Percentiles rank a stretch among this genome's conserved stretches.
Conservation (phyloP, 225 moss, liverwort and hornwort genomes). For the Marchantia paleacea region DNA sequence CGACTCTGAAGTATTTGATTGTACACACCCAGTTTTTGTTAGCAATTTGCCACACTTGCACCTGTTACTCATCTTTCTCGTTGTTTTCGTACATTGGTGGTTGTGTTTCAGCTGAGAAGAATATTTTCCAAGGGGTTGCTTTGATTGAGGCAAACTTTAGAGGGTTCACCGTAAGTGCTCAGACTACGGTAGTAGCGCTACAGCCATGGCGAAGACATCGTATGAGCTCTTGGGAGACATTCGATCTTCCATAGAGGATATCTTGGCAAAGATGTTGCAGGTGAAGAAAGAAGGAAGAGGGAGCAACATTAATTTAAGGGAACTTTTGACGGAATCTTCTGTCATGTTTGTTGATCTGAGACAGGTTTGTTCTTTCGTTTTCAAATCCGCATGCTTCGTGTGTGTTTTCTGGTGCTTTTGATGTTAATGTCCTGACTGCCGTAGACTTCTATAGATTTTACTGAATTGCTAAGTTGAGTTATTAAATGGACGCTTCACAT, state of each 20-base stretch:
- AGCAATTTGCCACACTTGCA: too few species aligned
- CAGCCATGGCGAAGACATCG: constrained; percentile 53
- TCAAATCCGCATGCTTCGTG: neutral
- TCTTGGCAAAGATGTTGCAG: constrained; percentile 79
- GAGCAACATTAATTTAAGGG: constrained; percentile 57
- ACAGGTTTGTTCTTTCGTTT: constrained; percentile 44
- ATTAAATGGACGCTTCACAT: neutral
- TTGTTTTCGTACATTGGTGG: too few species aligned
- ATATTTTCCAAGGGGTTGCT: too few species aligned
- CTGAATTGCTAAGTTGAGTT: neutral
- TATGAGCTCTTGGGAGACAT: constrained; percentile 77
- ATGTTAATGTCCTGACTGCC: neutral
- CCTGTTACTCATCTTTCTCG: too few species aligned
- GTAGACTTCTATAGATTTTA: constrained; percentile 8
- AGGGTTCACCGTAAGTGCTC: too few species aligned
- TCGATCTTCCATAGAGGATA: constrained; percentile 67
- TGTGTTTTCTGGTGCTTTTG: neutral
- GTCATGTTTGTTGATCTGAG: constrained; percentile 87
- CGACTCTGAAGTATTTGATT: too few species aligned
- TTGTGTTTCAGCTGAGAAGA: too few species aligned
- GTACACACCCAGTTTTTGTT: too few species aligned
- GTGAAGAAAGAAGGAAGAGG: constrained; percentile 74
- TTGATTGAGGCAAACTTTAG: too few species aligned
- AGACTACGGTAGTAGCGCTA: neutral
- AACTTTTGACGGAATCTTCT: constrained; percentile 85